These are phyloP conservation scores for Tolypocladium ophioglossoides DNA, from an alignment of 2,329 filamentous ascomycete genomes.

Conservation along the genomic window DNA sequence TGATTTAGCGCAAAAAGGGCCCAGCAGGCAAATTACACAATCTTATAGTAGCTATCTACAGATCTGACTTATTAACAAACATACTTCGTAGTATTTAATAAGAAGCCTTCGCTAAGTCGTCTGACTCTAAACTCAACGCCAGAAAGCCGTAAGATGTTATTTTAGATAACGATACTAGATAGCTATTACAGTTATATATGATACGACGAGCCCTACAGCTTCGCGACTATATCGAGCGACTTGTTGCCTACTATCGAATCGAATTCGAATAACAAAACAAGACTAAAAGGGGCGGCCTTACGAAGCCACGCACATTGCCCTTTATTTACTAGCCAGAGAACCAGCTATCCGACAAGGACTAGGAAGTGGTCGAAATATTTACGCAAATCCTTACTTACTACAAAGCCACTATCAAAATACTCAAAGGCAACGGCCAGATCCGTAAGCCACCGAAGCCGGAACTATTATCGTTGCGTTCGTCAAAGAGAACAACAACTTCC, in stretches of 20 bases:
- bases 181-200: slow-evolving; percentile 8
- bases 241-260: not conserved
- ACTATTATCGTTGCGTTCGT: no score
- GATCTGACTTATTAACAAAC: slow-evolving; percentile 3
- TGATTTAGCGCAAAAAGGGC: slow-evolving; percentile 1
- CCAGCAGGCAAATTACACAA: slow-evolving; percentile 1
- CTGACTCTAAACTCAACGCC: not conserved
- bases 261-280: not conserved
- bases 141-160: slow-evolving; percentile 6
- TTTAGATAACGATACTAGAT: slow-evolving; percentile 7
- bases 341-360: slow-evolving; percentile 5
- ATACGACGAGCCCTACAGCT: slow-evolving; percentile 5
- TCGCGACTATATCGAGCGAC: not conserved
- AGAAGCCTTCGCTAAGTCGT: not conserved
- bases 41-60: slow-evolving; percentile 1
- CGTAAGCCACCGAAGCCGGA: no score
- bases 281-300: slow-evolving; percentile 3
- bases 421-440: slow-evolving; percentile 6
- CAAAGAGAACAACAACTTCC: no score
- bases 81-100: slow-evolving; percentile 1
- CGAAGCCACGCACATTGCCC: slow-evolving; percentile 2
- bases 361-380: slow-evolving; percentile 3
- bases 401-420: slow-evolving; percentile 5
- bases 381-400: slow-evolving; percentile 3
- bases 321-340: slow-evolving; percentile 3